phyloP scores from a whole-genome alignment of 768 basidiomycete genomes.

The Mycena indigotica region DNA sequence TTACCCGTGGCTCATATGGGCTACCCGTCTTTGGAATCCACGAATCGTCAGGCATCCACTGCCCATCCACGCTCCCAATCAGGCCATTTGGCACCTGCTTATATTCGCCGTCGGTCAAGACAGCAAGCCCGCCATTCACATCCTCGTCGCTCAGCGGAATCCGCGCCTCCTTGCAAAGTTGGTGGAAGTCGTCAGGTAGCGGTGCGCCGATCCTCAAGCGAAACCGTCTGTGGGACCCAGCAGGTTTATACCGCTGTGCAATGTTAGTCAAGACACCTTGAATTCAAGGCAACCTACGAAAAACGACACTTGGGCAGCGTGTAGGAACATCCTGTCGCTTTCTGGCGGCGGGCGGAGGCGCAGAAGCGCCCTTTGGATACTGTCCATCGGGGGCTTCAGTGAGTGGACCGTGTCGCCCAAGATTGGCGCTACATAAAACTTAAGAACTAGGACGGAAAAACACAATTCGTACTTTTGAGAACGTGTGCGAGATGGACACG shows the following conservation, averaged over 20 bases:
- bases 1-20: too few species aligned
- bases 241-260: conserved; percentile 51
- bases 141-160: conserved; percentile 43
- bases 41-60: conserved; percentile 26
- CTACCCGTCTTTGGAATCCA: too few species aligned
- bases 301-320: conserved; percentile 59
- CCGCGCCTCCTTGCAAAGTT: conserved; percentile 48
- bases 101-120: conserved; percentile 38
- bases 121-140: conserved; percentile 46
- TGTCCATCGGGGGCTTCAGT: conserved; percentile 30
- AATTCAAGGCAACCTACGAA: conserved; percentile 41
- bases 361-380: conserved; percentile 26
- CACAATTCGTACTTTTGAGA: conserved; percentile 42
- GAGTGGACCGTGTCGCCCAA: conserved; percentile 63
- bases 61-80: conserved; percentile 42
- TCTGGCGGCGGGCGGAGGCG: conserved; percentile 31
- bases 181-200: conserved; percentile 56
- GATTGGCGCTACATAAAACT: conserved; percentile 54
- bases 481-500: conserved; percentile 62
- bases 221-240: conserved; percentile 49
- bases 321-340: conserved; percentile 57
- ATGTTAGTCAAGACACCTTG: background rate
- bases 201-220: conserved; percentile 59
- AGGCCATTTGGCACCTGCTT: conserved; percentile 34
- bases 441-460: conserved; percentile 2